These are phyloP conservation scores for Lepidium campestre DNA, from an alignment of 441 rosid species.

Conservation along the genomic window DNA sequence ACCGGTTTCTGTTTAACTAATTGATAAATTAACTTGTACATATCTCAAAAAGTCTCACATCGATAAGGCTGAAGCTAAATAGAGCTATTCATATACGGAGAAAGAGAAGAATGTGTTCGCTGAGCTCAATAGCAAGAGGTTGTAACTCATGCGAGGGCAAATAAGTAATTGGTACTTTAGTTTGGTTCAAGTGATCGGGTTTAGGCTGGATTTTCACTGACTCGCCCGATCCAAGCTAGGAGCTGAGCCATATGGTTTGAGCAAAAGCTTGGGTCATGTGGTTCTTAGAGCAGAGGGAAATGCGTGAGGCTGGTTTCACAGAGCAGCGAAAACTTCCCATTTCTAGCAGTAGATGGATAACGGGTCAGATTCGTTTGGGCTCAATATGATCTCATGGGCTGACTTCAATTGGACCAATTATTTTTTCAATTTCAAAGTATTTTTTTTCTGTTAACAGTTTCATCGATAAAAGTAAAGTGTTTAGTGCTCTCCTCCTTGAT, in stretches of 20 bases:
- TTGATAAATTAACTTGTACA: too few species aligned
- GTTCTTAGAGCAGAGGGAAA: not conserved
- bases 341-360: not conserved
- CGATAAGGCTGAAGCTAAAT: too few species aligned
- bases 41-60: too few species aligned
- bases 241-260: not conserved
- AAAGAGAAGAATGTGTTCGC: not conserved
- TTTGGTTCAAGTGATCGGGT: not conserved
- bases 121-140: not conserved
- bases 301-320: not conserved
- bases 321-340: constrained; percentile 7
- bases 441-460: too few species aligned
- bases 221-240: constrained; percentile 4
- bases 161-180: not conserved
- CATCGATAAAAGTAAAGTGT: too few species aligned
- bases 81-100: too few species aligned
- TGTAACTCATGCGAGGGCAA: not conserved
- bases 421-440: not conserved
- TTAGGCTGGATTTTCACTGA: not conserved
- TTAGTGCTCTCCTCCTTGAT: too few species aligned
- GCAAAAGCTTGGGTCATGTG: not conserved
- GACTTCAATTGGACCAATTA: not conserved
- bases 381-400: not conserved
- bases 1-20: too few species aligned
- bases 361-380: not conserved